These are phyloP conservation scores for Cytidiella melzeri DNA, from an alignment of 768 basidiomycete genomes.

Conservation along the genomic window DNA sequence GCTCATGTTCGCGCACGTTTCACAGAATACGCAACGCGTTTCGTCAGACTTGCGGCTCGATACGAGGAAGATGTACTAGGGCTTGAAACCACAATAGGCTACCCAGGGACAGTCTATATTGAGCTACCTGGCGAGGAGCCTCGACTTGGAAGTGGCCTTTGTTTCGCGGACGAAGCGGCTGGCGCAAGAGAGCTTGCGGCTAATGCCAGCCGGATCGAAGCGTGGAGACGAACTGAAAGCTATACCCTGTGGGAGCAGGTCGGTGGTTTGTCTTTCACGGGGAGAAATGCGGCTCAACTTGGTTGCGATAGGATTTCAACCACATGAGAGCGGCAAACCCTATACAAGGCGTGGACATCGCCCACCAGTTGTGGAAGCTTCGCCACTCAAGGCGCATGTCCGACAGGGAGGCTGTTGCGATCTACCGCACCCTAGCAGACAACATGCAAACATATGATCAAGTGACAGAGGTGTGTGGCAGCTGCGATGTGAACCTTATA, in stretches of 20 bases:
- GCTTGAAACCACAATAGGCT: constrained; percentile 64
- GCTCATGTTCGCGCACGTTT: constrained; percentile 81
- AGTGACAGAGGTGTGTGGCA: constrained; percentile 69
- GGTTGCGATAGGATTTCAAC: constrained; percentile 55
- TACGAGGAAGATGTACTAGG: constrained; percentile 84
- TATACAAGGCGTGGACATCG: constrained; percentile 76
- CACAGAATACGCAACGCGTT: constrained; percentile 81
- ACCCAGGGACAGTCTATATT: constrained; percentile 49
- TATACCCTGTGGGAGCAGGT: constrained; percentile 74
- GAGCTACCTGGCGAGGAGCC: constrained; percentile 34
- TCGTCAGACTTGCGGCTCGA: constrained; percentile 82
- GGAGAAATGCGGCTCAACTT: constrained; percentile 4
- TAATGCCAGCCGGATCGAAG: constrained; percentile 85
- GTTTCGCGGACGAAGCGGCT: constrained; percentile 66
- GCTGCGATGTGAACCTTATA: not conserved
- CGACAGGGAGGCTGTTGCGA: constrained; percentile 67
- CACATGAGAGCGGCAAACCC: constrained; percentile 46
- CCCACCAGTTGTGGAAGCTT: constrained; percentile 81
- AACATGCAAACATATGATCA: constrained; percentile 80
- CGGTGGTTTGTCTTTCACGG: constrained; percentile 17
- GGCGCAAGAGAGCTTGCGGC: constrained; percentile 64
- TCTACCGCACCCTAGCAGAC: constrained; percentile 69
- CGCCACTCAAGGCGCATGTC: constrained; percentile 65
- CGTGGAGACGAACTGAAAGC: constrained; percentile 80
- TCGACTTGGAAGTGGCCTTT: constrained; percentile 75